Evolutionary conservation across 148 eudicot species (phyloP).

Genomic region (Rheum nobile): DNA sequence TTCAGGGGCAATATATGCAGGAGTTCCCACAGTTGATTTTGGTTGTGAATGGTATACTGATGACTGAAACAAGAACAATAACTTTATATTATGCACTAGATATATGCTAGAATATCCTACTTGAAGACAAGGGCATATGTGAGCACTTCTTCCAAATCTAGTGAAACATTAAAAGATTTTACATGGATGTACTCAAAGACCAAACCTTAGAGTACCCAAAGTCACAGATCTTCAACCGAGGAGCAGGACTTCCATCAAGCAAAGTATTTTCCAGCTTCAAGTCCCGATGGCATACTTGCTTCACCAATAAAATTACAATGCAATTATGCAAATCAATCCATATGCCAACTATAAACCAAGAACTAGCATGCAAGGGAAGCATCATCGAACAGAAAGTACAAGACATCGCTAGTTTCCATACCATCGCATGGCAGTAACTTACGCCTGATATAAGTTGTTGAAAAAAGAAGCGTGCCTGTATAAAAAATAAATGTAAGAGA

Average conservation of each 20-base stretch:
- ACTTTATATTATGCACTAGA: not conserved
- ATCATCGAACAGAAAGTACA: not conserved
- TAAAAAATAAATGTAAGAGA: not conserved
- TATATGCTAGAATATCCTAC: not conserved
- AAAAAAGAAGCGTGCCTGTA: constrained; percentile 41
- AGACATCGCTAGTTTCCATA: constrained; percentile 4
- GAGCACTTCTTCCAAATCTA: not conserved
- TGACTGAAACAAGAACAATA: constrained; percentile 38
- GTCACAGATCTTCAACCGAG: constrained; percentile 43
- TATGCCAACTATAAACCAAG: not conserved
- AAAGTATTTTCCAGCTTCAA: constrained; percentile 39
- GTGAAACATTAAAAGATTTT: not conserved
- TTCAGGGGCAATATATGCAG: constrained; percentile 98
- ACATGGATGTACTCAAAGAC: not conserved
- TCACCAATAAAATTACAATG: constrained; percentile 8
- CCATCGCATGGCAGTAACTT: constrained; percentile 43
- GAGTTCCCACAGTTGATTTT: constrained; percentile 91
- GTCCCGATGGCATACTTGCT: constrained; percentile 48
- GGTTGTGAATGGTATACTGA: constrained; percentile 92
- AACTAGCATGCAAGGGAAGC: not conserved
- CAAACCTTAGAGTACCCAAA: constrained; percentile 43
- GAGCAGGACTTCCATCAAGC: constrained; percentile 46
- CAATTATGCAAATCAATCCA: not conserved
- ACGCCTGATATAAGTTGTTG: constrained; percentile 45
- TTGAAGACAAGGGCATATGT: not conserved